A percentile compares a stretch with the other conserved stretches of the same genome.
Conservation (phyloP, 2,329 filamentous ascomycete genomes). For the Phialophora macrospora region DNA sequence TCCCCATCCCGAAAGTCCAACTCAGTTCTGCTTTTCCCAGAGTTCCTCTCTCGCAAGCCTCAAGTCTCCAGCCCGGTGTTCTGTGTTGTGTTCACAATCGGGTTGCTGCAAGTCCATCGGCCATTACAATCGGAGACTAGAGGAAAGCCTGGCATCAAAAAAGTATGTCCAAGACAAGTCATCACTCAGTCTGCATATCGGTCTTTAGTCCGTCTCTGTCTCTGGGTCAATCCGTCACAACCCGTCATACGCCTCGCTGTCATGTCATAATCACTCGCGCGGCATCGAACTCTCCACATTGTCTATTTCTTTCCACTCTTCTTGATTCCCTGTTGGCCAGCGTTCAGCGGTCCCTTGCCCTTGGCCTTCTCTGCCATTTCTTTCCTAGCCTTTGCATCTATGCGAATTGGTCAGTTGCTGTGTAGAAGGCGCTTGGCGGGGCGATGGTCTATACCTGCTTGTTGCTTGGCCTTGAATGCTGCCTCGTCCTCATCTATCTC, state of each 20-base stretch:
- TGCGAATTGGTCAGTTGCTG: conserved; percentile 22
- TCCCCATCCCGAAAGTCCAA: background rate
- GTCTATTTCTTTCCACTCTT: conserved; percentile 87
- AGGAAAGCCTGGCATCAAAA: background rate
- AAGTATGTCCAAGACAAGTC: background rate
- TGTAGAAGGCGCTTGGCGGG: background rate
- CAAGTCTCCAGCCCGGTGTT: background rate
- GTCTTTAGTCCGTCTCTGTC: background rate
- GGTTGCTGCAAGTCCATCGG: background rate
- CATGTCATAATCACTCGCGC: conserved; percentile 14
- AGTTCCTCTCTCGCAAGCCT: background rate
- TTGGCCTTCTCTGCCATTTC: conserved; percentile 80
- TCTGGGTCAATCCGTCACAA: background rate
- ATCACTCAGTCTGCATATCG: background rate
- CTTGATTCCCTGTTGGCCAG: conserved; percentile 88
- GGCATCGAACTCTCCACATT: background rate
- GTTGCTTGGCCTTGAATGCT: conserved; percentile 82
- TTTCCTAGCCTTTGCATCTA: conserved; percentile 84
- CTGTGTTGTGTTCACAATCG: background rate
- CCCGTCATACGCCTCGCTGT: conserved; percentile 26
- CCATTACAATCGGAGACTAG: background rate
- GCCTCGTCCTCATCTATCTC: conserved; percentile 87
- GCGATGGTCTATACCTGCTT: conserved; percentile 67
- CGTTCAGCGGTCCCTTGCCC: conserved; percentile 87
- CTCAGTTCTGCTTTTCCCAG: background rate